Base-by-base conservation (phyloP, 176 grass and related monocot genomes). In the Cenchrus americanus region DNA sequence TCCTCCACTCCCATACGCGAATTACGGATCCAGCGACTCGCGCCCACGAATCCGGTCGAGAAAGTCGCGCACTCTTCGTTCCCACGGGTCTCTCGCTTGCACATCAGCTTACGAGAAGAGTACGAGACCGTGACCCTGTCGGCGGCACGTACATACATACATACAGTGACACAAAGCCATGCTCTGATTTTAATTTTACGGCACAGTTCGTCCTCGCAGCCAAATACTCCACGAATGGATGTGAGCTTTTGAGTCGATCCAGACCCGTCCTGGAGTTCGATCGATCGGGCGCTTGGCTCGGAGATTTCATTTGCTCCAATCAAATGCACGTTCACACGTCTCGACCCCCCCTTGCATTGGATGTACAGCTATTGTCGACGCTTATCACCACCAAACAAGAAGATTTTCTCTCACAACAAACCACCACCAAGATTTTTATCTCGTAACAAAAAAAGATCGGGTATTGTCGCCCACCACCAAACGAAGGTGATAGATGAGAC, bases 61-160 rank as follows among this genome's bases (percentile, higher is more conserved):
- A n/a, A n/a, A n/a, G n/a, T n/a, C n/a, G 4, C 23, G 23, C 24
- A 44, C 43, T 9, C 2, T 37, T 37, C 0, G 34, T 55, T 18
- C 34, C 22, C 65, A 64, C 42, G 66, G 80, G 66, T 83, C 57
- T 65, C 34, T 37, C 34, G 37, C 67, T 80, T 78, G 80, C 74
- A 15, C 86, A 5, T 62, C 66, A 64, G 43, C n/a, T 71, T 13
- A 51, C 27, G 53, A 52, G 64, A 54, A 64, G 43, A 15, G 64
- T 13, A 51, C 27, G 53, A 52, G 64, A 54, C 21, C 43, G 42
- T 21, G 59, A 43, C 5, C 18, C 34, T 37, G 34, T 37, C 34
- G 32, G 34, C 34, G 34, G 34, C 34, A 37, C 34, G 34, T 37
- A 37, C 34, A 30, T 30, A 30, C 27, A 30, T 1, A 30, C 27